A percentile compares a stretch with the other conserved stretches of the same genome.
Evolutionary conservation across 1,139 yeast genomes (phyloP).

Genomic region (Pichia inconspicua): DNA sequence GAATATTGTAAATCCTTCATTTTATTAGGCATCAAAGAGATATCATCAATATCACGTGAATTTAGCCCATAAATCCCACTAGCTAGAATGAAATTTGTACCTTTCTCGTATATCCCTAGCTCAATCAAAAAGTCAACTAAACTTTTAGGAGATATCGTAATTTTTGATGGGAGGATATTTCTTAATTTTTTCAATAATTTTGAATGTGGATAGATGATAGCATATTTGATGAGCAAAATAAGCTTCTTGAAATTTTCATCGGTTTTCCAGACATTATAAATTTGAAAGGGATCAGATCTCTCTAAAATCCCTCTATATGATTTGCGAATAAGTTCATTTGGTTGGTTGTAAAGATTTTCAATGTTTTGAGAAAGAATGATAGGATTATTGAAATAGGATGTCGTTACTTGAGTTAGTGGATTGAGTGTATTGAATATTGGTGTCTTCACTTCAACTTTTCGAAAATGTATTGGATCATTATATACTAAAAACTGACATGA

Average conservation of each 20-base stretch:
- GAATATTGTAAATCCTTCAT: constrained; percentile 10
- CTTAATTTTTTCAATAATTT: constrained; percentile 13
- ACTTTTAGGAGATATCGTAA: constrained; percentile 4
- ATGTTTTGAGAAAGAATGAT: constrained; percentile 11
- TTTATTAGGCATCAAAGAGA: constrained; percentile 1
- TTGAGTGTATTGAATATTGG: constrained; percentile 11
- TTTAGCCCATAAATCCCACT: constrained; percentile 20
- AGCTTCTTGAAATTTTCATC: constrained; percentile 16
- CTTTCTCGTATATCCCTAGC: constrained; percentile 14
- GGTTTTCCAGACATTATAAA: constrained; percentile 12
- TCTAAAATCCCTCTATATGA: constrained; percentile 12
- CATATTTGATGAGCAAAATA: constrained; percentile 22
- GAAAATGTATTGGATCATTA: constrained; percentile 23
- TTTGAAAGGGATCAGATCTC: constrained; percentile 12
- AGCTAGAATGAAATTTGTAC: constrained; percentile 17
- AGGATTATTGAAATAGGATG: constrained; percentile 22
- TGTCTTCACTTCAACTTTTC: constrained; percentile 12
- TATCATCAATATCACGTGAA: constrained; percentile 1
- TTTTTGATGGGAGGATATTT: constrained; percentile 4
- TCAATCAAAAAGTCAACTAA: constrained; percentile 14
- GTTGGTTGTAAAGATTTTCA: constrained; percentile 10
- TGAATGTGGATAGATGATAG: constrained; percentile 24
- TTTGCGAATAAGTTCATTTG: constrained; percentile 7
- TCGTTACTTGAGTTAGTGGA: constrained; percentile 15
- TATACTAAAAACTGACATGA: constrained; percentile 18